phyloP scores from a whole-genome alignment of 2,329 filamentous ascomycete species.

The Fusarium xyrophilum region DNA sequence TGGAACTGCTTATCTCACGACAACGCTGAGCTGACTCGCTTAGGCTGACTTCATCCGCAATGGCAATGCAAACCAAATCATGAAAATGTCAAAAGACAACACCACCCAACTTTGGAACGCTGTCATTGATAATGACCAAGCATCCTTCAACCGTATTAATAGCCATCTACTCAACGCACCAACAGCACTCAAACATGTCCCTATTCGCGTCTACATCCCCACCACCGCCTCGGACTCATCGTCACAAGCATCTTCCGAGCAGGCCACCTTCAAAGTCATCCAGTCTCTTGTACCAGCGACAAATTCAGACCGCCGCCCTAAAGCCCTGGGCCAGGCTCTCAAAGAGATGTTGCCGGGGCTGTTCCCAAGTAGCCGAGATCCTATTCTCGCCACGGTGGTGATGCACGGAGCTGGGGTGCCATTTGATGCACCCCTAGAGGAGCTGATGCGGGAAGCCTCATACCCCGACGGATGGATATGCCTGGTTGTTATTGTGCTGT shows the following conservation, averaged over 20 bases:
- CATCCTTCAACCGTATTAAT: constrained; percentile 76
- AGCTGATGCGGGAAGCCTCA: constrained; percentile 80
- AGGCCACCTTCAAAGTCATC: constrained; percentile 71
- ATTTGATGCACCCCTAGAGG: constrained; percentile 79
- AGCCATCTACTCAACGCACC: constrained; percentile 78
- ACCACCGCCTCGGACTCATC: constrained; percentile 51
- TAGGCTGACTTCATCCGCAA: constrained; percentile 86
- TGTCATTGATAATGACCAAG: constrained; percentile 78
- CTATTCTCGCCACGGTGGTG: constrained; percentile 82
- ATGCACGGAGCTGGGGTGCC: constrained; percentile 87
- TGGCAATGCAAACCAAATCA: constrained; percentile 86
- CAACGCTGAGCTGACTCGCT: constrained; percentile 6
- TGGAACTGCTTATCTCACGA: neutral
- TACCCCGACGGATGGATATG: constrained; percentile 95
- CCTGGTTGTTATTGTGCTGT: constrained; percentile 77
- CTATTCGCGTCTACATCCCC: constrained; percentile 85
- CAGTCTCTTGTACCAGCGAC: constrained; percentile 73
- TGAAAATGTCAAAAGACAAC: constrained; percentile 85
- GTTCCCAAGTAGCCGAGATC: constrained; percentile 86
- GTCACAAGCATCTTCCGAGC: constrained; percentile 39
- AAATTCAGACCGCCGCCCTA: constrained; percentile 48
- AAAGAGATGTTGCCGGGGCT: constrained; percentile 77
- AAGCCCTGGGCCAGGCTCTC: constrained; percentile 75
- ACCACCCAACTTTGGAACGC: constrained; percentile 83
- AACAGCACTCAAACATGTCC: constrained; percentile 79